Evolutionary conservation across 129 eudicot species (phyloP), one percentile per base, ranked within the genome.

Genomic region (Heracleum sosnowskyi): DNA sequence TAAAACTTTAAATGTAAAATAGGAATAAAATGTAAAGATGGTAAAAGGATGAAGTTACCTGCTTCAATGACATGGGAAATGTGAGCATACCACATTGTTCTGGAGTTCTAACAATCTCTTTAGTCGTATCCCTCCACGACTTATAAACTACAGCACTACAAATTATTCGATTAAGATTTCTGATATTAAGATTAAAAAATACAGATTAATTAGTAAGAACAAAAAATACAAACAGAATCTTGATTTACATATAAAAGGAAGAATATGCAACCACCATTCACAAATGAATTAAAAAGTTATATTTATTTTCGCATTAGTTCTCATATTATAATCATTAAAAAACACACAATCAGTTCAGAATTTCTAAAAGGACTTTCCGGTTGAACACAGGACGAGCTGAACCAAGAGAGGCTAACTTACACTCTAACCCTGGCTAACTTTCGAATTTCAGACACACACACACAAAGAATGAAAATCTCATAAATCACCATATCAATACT

Each of bases 61-160:
- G 97, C 76, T 92, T 92, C 39, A 92, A 60, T 13, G 97, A 89
- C 77, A 82, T 78, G 51, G 97, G 97, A 49, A 87, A 91, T 46
- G 97, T 89, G 77, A 92, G 64, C 83, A 89, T 80, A 55, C 97
- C 91, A 69, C 97, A 92, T 83, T 92, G 87, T 69, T 92, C 89
- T 40, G 97, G 95, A 53, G 95, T 88, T 79, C 81, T 86, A 40
- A 87, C 78, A 64, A 89, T 79, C 80, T 89, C 91, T 74, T 81
- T 87, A n/a, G 85, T 63, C 6, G 83, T 72, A 5, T 81, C 84
- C 70, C 95, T 85, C 97, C 97, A 89, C 2, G 81, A 87, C 77
- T 76, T 86, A 75, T 95, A 89, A 76, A 92, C 89, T 0, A 88
- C 83, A 40, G 86, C 33, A 66, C 39, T 12, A 33, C 20, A 7